Conservation (phyloP, 129 eudicot genomes). For the Saposhnikovia divaricata region DNA sequence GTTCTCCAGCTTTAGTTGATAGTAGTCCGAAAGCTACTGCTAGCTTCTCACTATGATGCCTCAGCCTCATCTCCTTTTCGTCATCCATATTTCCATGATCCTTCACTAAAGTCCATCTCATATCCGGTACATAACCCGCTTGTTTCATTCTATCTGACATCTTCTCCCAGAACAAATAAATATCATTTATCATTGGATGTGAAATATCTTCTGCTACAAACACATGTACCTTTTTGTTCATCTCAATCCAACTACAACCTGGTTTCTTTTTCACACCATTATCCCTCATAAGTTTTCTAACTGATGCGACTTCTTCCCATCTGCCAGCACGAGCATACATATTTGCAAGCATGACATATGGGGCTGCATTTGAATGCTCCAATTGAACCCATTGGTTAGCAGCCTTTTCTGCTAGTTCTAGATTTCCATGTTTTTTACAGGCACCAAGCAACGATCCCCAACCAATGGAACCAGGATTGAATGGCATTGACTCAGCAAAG, state of each 20-base stretch:
- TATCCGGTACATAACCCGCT: slow-evolving; percentile 60
- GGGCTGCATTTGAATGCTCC: slow-evolving; percentile 65
- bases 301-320: slow-evolving; percentile 64
- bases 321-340: slow-evolving; percentile 44
- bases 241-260: slow-evolving; percentile 93
- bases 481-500: slow-evolving; percentile 57
- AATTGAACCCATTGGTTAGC: slow-evolving; percentile 49
- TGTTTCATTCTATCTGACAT: slow-evolving; percentile 44
- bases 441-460: slow-evolving; percentile 84
- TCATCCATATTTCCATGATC: slow-evolving; percentile 33
- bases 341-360: slow-evolving; percentile 69
- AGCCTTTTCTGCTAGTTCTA: slow-evolving; percentile 60
- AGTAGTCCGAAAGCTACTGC: slow-evolving; percentile 71
- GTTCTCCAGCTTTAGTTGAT: slow-evolving; percentile 40
- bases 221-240: slow-evolving; percentile 56
- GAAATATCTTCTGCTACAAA: slow-evolving; percentile 74
- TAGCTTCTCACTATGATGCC: slow-evolving; percentile 73
- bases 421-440: slow-evolving; percentile 53
- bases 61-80: slow-evolving; percentile 38
- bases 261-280: slow-evolving; percentile 61
- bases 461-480: slow-evolving; percentile 43
- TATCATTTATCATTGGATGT: slow-evolving; percentile 60
- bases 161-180: slow-evolving; percentile 42
- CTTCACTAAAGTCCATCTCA: slow-evolving; percentile 40
- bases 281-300: slow-evolving; percentile 50